A percentile compares a stretch with the other conserved stretches of the same genome.
Evolutionary conservation across 2,329 filamentous ascomycete species (phyloP).

Genomic region (Stagonosporopsis chrysanthemi): DNA sequence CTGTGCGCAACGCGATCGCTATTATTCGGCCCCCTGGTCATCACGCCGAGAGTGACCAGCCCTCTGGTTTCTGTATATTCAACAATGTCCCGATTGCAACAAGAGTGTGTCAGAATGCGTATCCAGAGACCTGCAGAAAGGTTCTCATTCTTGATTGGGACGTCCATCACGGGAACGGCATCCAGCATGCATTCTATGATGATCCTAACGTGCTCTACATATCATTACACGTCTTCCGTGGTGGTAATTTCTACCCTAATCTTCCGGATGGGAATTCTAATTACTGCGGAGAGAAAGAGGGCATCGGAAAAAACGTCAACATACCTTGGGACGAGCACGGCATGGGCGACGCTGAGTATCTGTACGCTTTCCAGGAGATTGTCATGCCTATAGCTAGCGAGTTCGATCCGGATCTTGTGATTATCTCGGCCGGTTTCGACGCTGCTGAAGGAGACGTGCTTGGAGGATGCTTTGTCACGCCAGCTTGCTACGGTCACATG

Average conservation of each 20-base stretch:
- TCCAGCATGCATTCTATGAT: slow-evolving; percentile 94
- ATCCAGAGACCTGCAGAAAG: slow-evolving; percentile 82
- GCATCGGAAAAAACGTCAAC: slow-evolving; percentile 71
- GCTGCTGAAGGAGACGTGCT: slow-evolving; percentile 92
- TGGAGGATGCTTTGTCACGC: slow-evolving; percentile 90
- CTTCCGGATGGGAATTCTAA: slow-evolving; percentile 65
- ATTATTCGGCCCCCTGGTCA: slow-evolving; percentile 95
- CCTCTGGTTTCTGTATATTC: slow-evolving; percentile 97
- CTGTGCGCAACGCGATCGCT: slow-evolving; percentile 93
- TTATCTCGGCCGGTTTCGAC: slow-evolving; percentile 95
- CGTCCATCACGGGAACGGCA: slow-evolving; percentile 83
- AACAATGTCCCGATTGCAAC: slow-evolving; percentile 96
- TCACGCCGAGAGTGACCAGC: slow-evolving; percentile 84
- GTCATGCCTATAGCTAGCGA: slow-evolving; percentile 96
- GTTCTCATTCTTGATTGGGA: slow-evolving; percentile 93
- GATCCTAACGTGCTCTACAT: slow-evolving; percentile 96
- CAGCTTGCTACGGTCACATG: slow-evolving; percentile 95
- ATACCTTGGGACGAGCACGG: slow-evolving; percentile 72
- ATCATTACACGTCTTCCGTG: slow-evolving; percentile 86
- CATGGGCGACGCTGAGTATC: slow-evolving; percentile 96
- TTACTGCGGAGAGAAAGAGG: slow-evolving; percentile 65
- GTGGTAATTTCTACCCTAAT: slow-evolving; percentile 84
- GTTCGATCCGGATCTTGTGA: slow-evolving; percentile 92
- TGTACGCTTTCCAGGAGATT: slow-evolving; percentile 93
- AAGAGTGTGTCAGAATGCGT: slow-evolving; percentile 83